These are phyloP conservation scores for Calonectria pseudoturangicola DNA, from an alignment of 2,329 filamentous ascomycete genomes.

Conservation along the genomic window DNA sequence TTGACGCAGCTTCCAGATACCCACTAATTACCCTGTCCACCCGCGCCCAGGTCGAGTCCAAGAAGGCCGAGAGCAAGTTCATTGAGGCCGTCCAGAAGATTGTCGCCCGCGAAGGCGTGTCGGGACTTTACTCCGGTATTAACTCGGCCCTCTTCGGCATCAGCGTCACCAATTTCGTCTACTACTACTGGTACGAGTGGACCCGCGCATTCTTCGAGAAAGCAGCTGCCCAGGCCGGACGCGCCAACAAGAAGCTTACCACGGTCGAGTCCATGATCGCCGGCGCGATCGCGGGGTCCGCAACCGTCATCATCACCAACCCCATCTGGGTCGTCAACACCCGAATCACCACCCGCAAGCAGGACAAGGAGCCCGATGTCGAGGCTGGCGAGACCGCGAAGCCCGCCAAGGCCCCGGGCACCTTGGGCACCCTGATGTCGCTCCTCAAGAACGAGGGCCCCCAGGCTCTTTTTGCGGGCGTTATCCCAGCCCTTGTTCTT, in stretches of 20 bases:
- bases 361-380: constrained; percentile 67
- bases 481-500: constrained; percentile 92
- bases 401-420: constrained; percentile 77
- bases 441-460: constrained; percentile 90
- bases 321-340: constrained; percentile 99
- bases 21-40: constrained; percentile 98
- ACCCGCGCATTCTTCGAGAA: constrained; percentile 90
- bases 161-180: constrained; percentile 99
- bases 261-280: constrained; percentile 96
- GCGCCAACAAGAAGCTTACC: constrained; percentile 87
- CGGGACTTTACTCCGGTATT: constrained; percentile 92
- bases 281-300: constrained; percentile 93
- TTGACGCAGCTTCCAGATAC: constrained; percentile 75
- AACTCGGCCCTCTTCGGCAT: constrained; percentile 98
- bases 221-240: constrained; percentile 83
- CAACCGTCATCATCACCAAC: constrained; percentile 96
- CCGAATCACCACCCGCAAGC: constrained; percentile 93
- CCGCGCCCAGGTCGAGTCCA: constrained; percentile 97
- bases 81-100: constrained; percentile 89
- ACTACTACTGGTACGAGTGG: constrained; percentile 99
- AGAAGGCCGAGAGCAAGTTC: constrained; percentile 90
- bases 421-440: constrained; percentile 86
- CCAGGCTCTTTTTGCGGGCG: constrained; percentile 90
- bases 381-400: constrained; percentile 61
- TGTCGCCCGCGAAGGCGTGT: constrained; percentile 91